These are phyloP conservation scores for Kappamyces sp. DNA, from an alignment of 192 early-diverging fungal species.

Conservation along the genomic window DNA sequence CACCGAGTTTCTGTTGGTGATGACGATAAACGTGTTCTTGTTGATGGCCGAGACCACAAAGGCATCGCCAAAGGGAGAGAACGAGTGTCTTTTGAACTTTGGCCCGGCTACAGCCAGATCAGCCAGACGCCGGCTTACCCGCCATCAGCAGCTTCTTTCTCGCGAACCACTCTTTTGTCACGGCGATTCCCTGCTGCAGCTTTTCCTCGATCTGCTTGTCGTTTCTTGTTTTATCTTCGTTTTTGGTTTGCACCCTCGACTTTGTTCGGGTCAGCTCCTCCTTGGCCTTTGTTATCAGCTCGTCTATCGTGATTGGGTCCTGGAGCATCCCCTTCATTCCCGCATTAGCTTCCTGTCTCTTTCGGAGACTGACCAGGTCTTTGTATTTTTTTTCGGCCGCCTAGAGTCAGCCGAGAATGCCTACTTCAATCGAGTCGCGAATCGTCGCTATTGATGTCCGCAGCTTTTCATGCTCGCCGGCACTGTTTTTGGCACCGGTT, in stretches of 20 bases:
- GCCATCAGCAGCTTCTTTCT: conserved; percentile 8
- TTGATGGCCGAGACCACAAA: background rate
- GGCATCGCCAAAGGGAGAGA: conserved; percentile 10
- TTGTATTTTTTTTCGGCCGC: conserved; percentile 15
- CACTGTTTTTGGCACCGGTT: background rate
- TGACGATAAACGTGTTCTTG: conserved; percentile 1
- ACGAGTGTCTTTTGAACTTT: conserved; percentile 4
- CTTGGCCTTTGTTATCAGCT: conserved; percentile 11
- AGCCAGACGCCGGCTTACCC: background rate
- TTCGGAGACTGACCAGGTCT: conserved; percentile 4
- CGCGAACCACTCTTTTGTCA: conserved; percentile 5
- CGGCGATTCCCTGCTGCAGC: background rate
- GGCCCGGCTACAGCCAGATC: conserved; percentile 5
- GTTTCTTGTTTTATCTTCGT: conserved; percentile 1
- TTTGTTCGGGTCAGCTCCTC: conserved; percentile 4
- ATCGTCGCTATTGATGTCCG: conserved; percentile 5
- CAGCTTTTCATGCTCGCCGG: conserved; percentile 5
- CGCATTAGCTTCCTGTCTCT: conserved; percentile 11
- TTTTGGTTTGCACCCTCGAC: background rate
- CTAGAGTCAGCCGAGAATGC: background rate
- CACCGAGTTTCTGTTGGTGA: conserved; percentile 4
- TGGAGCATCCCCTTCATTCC: conserved; percentile 8
- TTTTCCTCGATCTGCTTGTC: background rate
- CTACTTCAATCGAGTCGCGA: conserved; percentile 8
- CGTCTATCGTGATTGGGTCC: conserved; percentile 6